These are phyloP conservation scores for Microglena sp. DNA, from an alignment of 139 green algal genomes.

Conservation along the genomic window DNA sequence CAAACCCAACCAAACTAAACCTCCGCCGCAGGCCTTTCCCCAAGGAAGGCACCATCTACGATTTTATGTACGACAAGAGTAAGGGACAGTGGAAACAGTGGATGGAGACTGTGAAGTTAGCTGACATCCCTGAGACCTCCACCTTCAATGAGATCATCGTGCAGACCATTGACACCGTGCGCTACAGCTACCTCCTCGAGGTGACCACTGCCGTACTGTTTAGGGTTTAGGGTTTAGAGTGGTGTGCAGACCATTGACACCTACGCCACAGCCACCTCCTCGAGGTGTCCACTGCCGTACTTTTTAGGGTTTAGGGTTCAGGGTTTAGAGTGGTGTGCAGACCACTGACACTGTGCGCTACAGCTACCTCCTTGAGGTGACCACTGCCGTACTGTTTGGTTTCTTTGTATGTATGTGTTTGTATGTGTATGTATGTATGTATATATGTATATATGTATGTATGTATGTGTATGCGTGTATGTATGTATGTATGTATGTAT, in stretches of 20 bases:
- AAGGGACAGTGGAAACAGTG: slow-evolving; percentile 37
- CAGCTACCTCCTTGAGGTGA: slow-evolving; percentile 22
- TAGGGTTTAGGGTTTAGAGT: no score
- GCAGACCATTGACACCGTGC: slow-evolving; percentile 57
- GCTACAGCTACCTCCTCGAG: slow-evolving; percentile 45
- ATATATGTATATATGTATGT: neutral
- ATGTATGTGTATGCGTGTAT: neutral
- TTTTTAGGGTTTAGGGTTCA: no score
- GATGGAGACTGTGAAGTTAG: slow-evolving; percentile 34
- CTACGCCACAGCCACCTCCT: neutral
- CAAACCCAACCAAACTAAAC: no score
- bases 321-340: no score
- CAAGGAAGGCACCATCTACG: slow-evolving; percentile 47
- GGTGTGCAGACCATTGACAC: no score
- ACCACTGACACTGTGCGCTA: slow-evolving; percentile 64
- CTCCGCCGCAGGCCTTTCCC: no score
- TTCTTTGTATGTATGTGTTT: no score
- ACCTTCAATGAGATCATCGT: slow-evolving; percentile 50
- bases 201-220: neutral
- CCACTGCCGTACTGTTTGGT: neutral
- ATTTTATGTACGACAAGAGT: slow-evolving; percentile 52
- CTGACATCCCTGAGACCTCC: slow-evolving; percentile 17
- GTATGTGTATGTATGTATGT: no score
- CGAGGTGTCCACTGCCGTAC: neutral
- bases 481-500: no score